phyloP scores from a whole-genome alignment of 2,329 filamentous ascomycete genomes.

The Aspergillus luchuensis region DNA sequence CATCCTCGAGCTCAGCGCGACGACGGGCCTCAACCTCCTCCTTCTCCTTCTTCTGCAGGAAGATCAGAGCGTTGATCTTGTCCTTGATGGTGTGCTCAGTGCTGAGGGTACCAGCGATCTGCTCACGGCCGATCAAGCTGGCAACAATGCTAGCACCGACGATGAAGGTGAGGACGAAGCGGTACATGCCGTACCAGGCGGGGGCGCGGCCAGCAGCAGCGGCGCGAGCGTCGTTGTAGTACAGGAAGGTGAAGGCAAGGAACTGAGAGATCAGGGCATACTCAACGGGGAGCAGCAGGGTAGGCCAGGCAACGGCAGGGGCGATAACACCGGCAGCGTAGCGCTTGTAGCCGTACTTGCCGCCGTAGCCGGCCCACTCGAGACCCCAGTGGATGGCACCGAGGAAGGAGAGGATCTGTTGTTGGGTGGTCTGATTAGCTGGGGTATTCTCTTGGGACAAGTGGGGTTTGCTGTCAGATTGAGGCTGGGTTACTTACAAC shows the following conservation, averaged over 20 bases:
- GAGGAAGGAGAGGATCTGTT: slow-evolving; percentile 84
- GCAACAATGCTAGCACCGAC: slow-evolving; percentile 81
- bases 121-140: slow-evolving; percentile 78
- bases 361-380: slow-evolving; percentile 73
- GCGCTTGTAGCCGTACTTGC: slow-evolving; percentile 71
- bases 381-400: slow-evolving; percentile 93
- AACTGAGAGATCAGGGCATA: slow-evolving; percentile 87
- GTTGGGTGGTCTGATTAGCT: slow-evolving; percentile 5
- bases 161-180: slow-evolving; percentile 87
- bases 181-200: slow-evolving; percentile 83
- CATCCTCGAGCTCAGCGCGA: slow-evolving; percentile 33
- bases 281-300: slow-evolving; percentile 78
- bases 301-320: slow-evolving; percentile 85
- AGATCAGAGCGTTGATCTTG: slow-evolving; percentile 57
- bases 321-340: slow-evolving; percentile 82
- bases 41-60: slow-evolving; percentile 49
- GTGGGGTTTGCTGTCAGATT: no score
- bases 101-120: slow-evolving; percentile 57
- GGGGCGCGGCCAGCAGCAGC: slow-evolving; percentile 76
- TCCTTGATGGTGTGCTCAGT: slow-evolving; percentile 47
- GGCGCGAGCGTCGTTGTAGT: slow-evolving; percentile 79
- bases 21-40: slow-evolving; percentile 45
- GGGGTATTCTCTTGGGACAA: no score
- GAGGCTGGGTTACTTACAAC: slow-evolving; percentile 57
- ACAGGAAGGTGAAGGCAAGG: slow-evolving; percentile 78